phyloP scores from a whole-genome alignment of 208 protist genomes.

The Crithidia thermophila region DNA sequence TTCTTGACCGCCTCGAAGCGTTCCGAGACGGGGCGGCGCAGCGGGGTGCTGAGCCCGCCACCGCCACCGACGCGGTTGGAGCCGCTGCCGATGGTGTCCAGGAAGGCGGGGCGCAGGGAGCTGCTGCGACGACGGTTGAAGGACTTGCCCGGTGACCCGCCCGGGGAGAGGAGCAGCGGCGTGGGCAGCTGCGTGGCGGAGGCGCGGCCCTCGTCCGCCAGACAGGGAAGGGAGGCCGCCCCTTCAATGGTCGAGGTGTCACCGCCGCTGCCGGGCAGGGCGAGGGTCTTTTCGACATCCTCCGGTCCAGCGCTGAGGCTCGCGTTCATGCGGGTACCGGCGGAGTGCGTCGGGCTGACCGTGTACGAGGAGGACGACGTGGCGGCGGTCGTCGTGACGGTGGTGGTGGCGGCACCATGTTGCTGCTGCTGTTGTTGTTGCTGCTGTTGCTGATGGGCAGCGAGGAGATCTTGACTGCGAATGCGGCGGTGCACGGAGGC shows the following conservation, averaged over 20 bases:
- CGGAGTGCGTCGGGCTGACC: constrained; percentile 11
- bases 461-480: constrained; percentile 31
- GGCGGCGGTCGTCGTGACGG: no score
- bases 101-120: constrained; percentile 6
- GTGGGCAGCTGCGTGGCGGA: not conserved
- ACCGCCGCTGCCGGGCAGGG: not conserved
- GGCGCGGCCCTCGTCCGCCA: not conserved
- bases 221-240: not conserved
- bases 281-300: constrained; percentile 1
- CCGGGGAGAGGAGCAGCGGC: constrained; percentile 5
- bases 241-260: not conserved
- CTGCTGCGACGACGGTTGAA: constrained; percentile 6
- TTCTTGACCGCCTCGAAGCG: constrained; percentile 32
- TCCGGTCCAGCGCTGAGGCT: not conserved
- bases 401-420: no score
- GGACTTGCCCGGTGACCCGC: not conserved
- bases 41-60: constrained; percentile 18
- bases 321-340: constrained; percentile 3
- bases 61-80: constrained; percentile 7
- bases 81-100: constrained; percentile 11
- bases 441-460: constrained; percentile 23
- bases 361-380: constrained; percentile 8
- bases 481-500: constrained; percentile 36
- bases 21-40: constrained; percentile 44
- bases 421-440: constrained; percentile 18